Evolutionary conservation across 176 grass and related monocot genomes (phyloP).

Genomic region (Avena insularis): DNA sequence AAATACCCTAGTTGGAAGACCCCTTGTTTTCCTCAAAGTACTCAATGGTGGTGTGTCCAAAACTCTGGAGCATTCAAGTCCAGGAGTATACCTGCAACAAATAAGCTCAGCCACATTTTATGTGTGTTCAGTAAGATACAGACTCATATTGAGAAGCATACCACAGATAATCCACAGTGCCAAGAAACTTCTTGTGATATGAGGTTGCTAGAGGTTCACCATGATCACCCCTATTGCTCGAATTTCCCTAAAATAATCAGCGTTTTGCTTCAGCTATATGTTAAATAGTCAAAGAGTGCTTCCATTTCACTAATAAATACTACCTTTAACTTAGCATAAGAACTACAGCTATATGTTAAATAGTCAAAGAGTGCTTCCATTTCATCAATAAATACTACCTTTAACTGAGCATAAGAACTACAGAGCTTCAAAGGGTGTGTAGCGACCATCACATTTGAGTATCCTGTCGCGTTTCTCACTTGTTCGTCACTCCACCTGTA

Average conservation of each 20-base stretch:
- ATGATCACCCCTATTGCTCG: constrained; percentile 69
- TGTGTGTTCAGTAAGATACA: neutral
- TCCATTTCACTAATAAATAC: constrained; percentile 34
- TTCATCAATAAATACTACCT: constrained; percentile 55
- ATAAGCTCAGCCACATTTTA: constrained; percentile 30
- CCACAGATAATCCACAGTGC: constrained; percentile 97
- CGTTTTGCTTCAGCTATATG: constrained; percentile 30
- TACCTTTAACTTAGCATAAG: constrained; percentile 83
- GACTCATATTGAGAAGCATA: constrained; percentile 41
- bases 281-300: neutral
- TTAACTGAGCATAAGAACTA: constrained; percentile 78
- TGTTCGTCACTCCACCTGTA: constrained; percentile 70
- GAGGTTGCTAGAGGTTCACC: constrained; percentile 84
- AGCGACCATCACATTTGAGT: constrained; percentile 62
- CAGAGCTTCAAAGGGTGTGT: constrained; percentile 69
- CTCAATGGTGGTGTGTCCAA: constrained; percentile 67
- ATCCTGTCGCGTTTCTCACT: constrained; percentile 62
- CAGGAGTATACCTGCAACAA: constrained; percentile 69
- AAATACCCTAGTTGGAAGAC: constrained; percentile 87
- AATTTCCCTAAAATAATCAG: constrained; percentile 61
- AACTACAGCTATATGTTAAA: constrained; percentile 39
- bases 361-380: neutral
- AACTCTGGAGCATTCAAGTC: constrained; percentile 79
- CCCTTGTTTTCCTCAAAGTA: constrained; percentile 62
- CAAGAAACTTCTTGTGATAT: constrained; percentile 84